These are phyloP conservation scores for Dryas alaskensis DNA, from an alignment of 306 rosid species.

Conservation along the genomic window DNA sequence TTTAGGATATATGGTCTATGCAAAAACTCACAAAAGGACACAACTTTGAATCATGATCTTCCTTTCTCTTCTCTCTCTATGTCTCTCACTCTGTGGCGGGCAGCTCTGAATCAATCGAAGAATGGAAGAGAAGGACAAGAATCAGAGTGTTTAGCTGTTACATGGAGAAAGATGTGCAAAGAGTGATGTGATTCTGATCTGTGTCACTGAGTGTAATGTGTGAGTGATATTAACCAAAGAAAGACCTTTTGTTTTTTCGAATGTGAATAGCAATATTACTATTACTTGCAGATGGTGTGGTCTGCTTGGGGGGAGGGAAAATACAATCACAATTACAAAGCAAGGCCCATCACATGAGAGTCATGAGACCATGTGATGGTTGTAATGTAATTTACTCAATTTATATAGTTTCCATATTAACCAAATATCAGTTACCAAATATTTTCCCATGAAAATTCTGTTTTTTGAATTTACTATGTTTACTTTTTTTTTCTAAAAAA, in stretches of 20 bases:
- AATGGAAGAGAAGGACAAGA: background rate
- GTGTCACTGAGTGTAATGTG: background rate
- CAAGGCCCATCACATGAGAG: conserved; percentile 2
- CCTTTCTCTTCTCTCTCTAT: background rate
- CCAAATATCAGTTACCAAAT: background rate
- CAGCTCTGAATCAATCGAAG: conserved; percentile 11
- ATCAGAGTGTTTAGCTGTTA: conserved; percentile 4
- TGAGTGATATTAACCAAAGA: background rate
- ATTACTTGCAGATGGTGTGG: background rate
- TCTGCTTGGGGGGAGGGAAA: conserved; percentile 6
- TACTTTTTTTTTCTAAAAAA: too few relatives aligned
- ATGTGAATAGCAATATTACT: too few relatives aligned
- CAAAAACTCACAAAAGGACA: background rate
- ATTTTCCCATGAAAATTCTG: background rate
- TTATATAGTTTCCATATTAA: background rate
- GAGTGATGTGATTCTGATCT: background rate
- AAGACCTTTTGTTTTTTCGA: too few relatives aligned
- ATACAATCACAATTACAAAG: background rate
- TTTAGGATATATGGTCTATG: background rate
- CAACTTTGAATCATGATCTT: background rate
- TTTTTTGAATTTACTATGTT: too few relatives aligned
- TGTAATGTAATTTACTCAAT: background rate
- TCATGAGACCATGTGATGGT: conserved; percentile 2
- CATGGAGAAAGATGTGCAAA: background rate
- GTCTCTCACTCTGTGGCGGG: background rate